Evolutionary conservation across 1,284 basidiomycete genomes (phyloP), one percentile per base, ranked within the genome.

Genomic region (Filobasidium uniguttulatum): DNA sequence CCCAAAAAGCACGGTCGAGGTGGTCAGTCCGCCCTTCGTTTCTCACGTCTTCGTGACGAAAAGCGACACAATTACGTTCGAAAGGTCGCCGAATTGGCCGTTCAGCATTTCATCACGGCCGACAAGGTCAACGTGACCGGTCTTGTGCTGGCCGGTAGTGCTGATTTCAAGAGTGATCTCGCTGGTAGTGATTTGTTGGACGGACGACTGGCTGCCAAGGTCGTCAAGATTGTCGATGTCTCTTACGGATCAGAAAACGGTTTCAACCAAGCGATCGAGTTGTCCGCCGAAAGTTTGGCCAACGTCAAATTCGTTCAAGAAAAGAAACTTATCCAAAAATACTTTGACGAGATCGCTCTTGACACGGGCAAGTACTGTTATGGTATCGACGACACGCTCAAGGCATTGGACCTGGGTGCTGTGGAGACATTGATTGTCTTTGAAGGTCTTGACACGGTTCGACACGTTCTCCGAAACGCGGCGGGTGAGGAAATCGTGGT

Each of bases 271-370:
- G 93, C 93, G 9, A 98, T 99, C 60, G 93, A 98, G 68, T 79
- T 98, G 44, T 85, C 93, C 0, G 85, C 88, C 2, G 93, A 98
- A 70, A 87, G 89, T 5, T 79, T 99, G 23, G 82, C 86, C 38
- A 97, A 97, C 68, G 94, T 99, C 75, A 98, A 98, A 69, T 98
- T 99, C 60, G 90, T 99, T 15, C 93, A 98, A 71, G 93, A 99
- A 76, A 98, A 98, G 77, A 84, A 77, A 68, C 79, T 96, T 38
- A 94, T 96, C 60, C 91, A 97, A 67, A 88, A 80, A 67, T 54
- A 53, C 41, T 45, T 99, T 70, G 93, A 98, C 66, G 94, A 99
- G 73, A 99, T 99, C 71, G 93, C 90, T 56, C 85, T 88, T 67
- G 93, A 99, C 67, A 93, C 89, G 19, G 88, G 82, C 63, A 89